Base-by-base conservation (phyloP, 2,329 filamentous ascomycete genomes). In the Gyromitra esculenta region DNA sequence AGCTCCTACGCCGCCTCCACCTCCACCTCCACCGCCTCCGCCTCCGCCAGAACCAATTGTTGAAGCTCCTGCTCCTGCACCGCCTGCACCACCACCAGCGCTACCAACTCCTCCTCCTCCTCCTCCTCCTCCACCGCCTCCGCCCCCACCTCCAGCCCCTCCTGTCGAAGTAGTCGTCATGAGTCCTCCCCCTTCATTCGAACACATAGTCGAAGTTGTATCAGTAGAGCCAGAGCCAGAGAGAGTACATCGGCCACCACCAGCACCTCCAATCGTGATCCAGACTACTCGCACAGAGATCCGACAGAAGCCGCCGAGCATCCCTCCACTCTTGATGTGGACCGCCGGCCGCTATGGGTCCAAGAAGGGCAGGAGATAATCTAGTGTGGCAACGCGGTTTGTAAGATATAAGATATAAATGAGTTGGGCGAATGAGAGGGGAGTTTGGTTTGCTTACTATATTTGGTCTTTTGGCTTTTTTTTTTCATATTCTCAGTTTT, bases 271-370 rank as follows among this genome's bases (percentile, higher is more conserved):
- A 15, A 39, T 67, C 31, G 48, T 74, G 35, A 74, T 73, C 59
- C 74, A 64, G 41, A 74, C 59, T 37, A 75, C 66, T 56, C 75
- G 21, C 41, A 50, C 72, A 9, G 72, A 76, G 41, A 39, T 63
- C 68, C 56, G 68, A 52, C 54, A 73, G 31, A 75, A 77, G 18
- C 57, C 41, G 11, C 18, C 48, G n/a, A 60, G 45, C 15, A 79
- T 80, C 56, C 79, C 79, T 2, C 80, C 80, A 1, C 70, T 81
- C 65, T 60, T 81, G 48, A 80, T 81, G 75, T 81, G 80, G 80
- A 80, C 80, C 45, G 80, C 80, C 21, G 80, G 80, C n/a, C 75
- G 80, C 57, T 80, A 80, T 74, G 79, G 78, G 25, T 72, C 78
- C 1, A 76, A 72, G 43, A 80, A 76, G 50, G 78, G 77, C 43